Conservation (phyloP, 1,284 basidiomycete species). For the Heterobasidion parviporum region DNA sequence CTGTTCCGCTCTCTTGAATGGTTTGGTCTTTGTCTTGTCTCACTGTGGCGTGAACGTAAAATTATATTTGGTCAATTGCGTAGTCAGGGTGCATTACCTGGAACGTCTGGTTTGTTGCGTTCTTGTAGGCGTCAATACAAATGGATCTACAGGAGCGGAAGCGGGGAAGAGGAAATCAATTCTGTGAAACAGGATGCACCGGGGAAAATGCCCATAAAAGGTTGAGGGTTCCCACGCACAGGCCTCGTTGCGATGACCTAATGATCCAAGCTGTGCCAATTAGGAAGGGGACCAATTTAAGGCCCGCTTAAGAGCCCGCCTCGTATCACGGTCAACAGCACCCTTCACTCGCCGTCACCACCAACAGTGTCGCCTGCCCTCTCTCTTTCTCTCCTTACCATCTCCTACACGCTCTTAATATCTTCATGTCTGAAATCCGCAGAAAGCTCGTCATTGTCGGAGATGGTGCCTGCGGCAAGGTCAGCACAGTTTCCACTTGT, state of each 20-base stretch:
- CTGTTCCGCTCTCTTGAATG: too few relatives aligned
- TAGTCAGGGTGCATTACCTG: too few relatives aligned
- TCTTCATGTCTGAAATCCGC: slow-evolving; percentile 36
- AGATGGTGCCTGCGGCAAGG: slow-evolving; percentile 56
- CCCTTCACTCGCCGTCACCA: slow-evolving; percentile 8
- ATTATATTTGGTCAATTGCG: too few relatives aligned
- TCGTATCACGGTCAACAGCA: slow-evolving; percentile 1
- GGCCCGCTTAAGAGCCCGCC: slow-evolving; percentile 13
- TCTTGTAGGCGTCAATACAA: too few relatives aligned
- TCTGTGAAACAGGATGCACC: background rate
- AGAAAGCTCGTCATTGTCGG: slow-evolving; percentile 51
- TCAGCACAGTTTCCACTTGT: slow-evolving; percentile 7
- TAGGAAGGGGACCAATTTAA: slow-evolving; percentile 6
- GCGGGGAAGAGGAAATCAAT: background rate
- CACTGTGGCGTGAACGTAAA: too few relatives aligned
- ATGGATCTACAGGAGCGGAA: too few relatives aligned
- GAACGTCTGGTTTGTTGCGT: too few relatives aligned
- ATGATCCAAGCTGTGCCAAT: background rate
- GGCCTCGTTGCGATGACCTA: slow-evolving; percentile 1
- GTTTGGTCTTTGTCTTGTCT: too few relatives aligned
- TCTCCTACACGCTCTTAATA: slow-evolving; percentile 7
- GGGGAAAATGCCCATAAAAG: background rate
- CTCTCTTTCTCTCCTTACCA: slow-evolving; percentile 9
- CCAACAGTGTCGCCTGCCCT: slow-evolving; percentile 5
- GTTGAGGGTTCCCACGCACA: slow-evolving; percentile 11